A percentile compares a stretch with the other conserved stretches of the same genome.
Conservation (phyloP, 345 rosid genomes). For the Camelina sativa region DNA sequence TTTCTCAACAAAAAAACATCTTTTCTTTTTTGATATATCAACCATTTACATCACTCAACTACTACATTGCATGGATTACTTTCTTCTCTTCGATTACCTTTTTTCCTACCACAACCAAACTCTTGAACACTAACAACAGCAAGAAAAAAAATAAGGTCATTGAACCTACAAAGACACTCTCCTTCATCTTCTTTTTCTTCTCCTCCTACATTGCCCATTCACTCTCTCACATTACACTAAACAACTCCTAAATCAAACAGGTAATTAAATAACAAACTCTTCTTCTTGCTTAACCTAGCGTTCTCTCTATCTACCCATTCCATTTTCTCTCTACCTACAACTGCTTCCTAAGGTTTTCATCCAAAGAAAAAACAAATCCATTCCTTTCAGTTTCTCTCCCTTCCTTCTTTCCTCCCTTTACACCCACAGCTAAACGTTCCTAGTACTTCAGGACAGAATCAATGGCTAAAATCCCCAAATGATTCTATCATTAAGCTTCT, state of each 20-base stretch:
- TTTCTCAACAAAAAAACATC: slow-evolving; percentile 17
- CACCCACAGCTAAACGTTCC: slow-evolving; percentile 13
- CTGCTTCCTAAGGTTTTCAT: slow-evolving; percentile 29
- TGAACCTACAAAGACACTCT: neutral
- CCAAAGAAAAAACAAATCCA: slow-evolving; percentile 1
- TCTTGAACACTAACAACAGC: slow-evolving; percentile 1
- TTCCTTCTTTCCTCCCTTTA: slow-evolving; percentile 16
- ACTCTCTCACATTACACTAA: slow-evolving; percentile 10
- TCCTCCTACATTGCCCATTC: neutral
- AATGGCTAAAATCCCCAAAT: neutral
- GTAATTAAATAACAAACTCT: slow-evolving; percentile 10
- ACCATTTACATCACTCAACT: slow-evolving; percentile 33
- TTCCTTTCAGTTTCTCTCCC: neutral
- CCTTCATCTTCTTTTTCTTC: neutral
- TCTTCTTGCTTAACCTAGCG: neutral
- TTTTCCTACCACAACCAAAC: slow-evolving; percentile 19
- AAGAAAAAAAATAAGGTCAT: neutral
- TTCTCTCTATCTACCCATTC: slow-evolving; percentile 23
- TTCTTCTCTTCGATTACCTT: slow-evolving; percentile 13
- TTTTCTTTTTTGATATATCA: neutral
- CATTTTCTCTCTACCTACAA: slow-evolving; percentile 16
- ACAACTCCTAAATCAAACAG: slow-evolving; percentile 27
- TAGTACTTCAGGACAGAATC: neutral
- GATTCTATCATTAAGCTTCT: slow-evolving; percentile 20
- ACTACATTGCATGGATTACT: slow-evolving; percentile 13